Evolutionary conservation across 2,329 filamentous ascomycete species (phyloP), one percentile per base, ranked within the genome.

Genomic region (Colletotrichum karsti): DNA sequence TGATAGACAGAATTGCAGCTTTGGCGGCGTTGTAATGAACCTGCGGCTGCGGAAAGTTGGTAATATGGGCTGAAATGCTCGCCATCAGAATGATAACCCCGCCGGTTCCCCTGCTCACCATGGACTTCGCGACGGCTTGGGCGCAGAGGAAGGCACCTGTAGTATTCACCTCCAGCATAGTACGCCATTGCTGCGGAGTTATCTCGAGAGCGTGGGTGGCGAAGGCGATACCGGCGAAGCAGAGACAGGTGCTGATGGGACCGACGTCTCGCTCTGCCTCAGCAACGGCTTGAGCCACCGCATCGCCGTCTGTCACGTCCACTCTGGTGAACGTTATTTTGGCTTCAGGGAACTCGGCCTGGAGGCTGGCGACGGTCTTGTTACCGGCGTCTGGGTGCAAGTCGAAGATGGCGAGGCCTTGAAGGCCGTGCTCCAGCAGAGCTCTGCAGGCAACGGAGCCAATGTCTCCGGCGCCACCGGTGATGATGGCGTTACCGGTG

Each of bases 341-440:
- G 30, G 48, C 48, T 7, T 35, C 18, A 15, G 48, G 18, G 18
- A 53, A 53, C 0, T 53, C 30, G 7, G 18, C 18, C 0, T 15
- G 2, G 2, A 53, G 48, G 2, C 30, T 12, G 0, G 7, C 20
- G 28, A 53, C 30, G 1, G 6, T 22, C 12, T 13, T 93, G 91
- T 89, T 22, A 15, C 55, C 37, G 10, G 55, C 37, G 1, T 20
- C 55, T 5, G 39, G 55, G n/a, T 41, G 39, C 13, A 58, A 37
- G 39, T 78, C 77, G 35, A 78, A 77, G 55, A 78, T 75, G 71
- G 74, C 73, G 15, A 79, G 64, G 13, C 75, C 76, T 15, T 71
- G 58, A 5, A 76, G 66, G 18, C 76, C 77, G 53, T 78, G 76
- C 28, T 79, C 76, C 0, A 78, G 71, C 18, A 79, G 70, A 13